A percentile compares a stretch with the other conserved stretches of the same genome.
Evolutionary conservation across 352 stramenopile genomes (phyloP).

Genomic region (Phytophthora sp.): DNA sequence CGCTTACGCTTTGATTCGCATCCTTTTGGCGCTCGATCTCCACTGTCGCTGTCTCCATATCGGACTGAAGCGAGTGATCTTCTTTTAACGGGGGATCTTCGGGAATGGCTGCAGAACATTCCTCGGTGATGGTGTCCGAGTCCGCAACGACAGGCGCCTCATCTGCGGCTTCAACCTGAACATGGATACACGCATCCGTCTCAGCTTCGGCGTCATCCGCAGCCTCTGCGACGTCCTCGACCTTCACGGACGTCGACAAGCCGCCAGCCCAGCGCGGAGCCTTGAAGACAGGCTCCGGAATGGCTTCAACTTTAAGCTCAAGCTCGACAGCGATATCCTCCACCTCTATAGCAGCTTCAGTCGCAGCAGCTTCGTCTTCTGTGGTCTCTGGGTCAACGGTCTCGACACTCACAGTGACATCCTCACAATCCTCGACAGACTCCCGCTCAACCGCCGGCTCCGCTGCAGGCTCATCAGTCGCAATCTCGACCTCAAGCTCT

Average conservation of each 20-base stretch:
- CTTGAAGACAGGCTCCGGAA: neutral
- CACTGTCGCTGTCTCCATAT: conserved; percentile 15
- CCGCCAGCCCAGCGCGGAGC: too few species aligned
- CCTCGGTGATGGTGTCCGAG: neutral
- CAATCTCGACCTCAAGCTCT: neutral
- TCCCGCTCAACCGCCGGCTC: too few species aligned
- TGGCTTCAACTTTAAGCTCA: conserved; percentile 6
- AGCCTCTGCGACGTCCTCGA: neutral
- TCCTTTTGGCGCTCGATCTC: conserved; percentile 16
- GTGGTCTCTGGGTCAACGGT: neutral
- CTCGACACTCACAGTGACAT: conserved; percentile 4
- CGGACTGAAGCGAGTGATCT: neutral
- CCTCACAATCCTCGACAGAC: conserved; percentile 12
- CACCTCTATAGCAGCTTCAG: too few species aligned
- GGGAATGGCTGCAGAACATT: conserved; percentile 38
- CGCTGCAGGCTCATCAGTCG: conserved; percentile 3
- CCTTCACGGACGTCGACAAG: neutral
- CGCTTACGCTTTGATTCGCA: conserved; percentile 2
- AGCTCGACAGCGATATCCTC: too few species aligned
- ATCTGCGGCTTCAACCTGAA: conserved; percentile 27
- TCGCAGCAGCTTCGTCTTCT: neutral
- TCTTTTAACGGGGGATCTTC: conserved; percentile 17
- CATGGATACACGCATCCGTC: conserved; percentile 28
- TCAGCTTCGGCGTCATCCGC: conserved; percentile 15
- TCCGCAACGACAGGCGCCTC: conserved; percentile 24